Base-by-base conservation (phyloP, 352 stramenopile species). In the Phytophthora sp. region DNA sequence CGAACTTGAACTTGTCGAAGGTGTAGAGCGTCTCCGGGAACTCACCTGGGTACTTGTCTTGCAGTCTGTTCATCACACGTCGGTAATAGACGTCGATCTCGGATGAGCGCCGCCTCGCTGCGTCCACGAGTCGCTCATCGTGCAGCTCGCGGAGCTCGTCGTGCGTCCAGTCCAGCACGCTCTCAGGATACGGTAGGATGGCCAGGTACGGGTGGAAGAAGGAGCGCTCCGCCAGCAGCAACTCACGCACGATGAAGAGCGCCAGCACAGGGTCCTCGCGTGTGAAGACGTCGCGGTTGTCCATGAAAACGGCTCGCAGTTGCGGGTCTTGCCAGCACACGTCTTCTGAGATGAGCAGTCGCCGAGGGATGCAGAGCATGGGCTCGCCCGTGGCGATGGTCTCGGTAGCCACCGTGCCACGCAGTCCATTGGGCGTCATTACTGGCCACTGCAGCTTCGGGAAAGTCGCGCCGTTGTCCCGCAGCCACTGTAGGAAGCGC, bases 201-300 rank as follows among this genome's bases (percentile, higher is more conserved):
- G 63, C 44, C 16, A 98, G 61, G 66, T 97, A 98, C 42, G 93
- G 93, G n/a, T 70, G 54, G 65, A 86, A 97, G 77, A 96, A 96
- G 35, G 84, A 95, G n/a, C 63, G 58, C 12, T 85, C 72, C 4
- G 69, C 79, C 9, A 74, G 66, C 6, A 82, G 59, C 44, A 92
- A 57, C 69, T 98, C 88, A 11, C 84, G 84, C 57, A 93, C 80
- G 1, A 98, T 62, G 49, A 94, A 97, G 21, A 97, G 67, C 51
- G 80, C 76, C 23, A 98, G 59, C 16, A 96, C 71, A 9, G 88
- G 81, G 66, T 98, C 91, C 57, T 94, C 88, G 23, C 82, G 77
- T 18, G 86, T 53, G 36, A 94, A 94, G 0, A 94, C 72, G 58
- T 88, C 80, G 47, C 72, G 60, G 59, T 93, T 86, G 20, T 74